A percentile compares a stretch with the other conserved stretches of the same genome.
Evolutionary conservation across 2,329 filamentous ascomycete genomes (phyloP).

Genomic region (Alternaria infectoria): DNA sequence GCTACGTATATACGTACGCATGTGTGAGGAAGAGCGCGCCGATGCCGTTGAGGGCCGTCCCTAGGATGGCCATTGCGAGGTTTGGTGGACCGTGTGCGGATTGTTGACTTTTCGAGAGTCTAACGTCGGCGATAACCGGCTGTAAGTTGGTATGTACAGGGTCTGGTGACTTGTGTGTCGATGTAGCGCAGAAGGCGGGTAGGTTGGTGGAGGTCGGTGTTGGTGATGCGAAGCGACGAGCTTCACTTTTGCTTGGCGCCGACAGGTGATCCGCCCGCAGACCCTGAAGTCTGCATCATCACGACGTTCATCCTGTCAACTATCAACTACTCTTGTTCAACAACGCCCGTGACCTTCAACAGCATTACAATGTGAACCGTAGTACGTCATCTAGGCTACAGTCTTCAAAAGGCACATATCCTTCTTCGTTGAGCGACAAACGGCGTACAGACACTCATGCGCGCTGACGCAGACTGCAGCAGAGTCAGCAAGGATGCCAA

Average conservation of each 20-base stretch:
- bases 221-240: constrained; percentile 17
- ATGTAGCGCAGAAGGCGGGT: background rate
- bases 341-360: background rate
- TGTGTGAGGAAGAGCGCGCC: constrained; percentile 83
- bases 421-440: background rate
- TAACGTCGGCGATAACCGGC: constrained; percentile 4
- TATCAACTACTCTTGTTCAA: background rate
- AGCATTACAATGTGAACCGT: background rate
- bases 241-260: constrained; percentile 18
- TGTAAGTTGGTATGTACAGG: background rate
- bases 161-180: background rate
- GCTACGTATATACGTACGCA: constrained; percentile 68
- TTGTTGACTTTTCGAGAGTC: background rate
- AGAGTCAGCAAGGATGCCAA: background rate
- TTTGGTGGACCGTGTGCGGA: background rate
- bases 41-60: constrained; percentile 72
- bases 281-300: background rate
- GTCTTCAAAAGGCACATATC: background rate
- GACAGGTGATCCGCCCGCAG: background rate
- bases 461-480: background rate
- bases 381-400: background rate
- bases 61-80: constrained; percentile 70
- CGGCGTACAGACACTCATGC: background rate
- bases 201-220: background rate
- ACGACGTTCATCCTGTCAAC: background rate